Conservation (phyloP, 83 land plant species). For the Thuja plicata region DNA sequence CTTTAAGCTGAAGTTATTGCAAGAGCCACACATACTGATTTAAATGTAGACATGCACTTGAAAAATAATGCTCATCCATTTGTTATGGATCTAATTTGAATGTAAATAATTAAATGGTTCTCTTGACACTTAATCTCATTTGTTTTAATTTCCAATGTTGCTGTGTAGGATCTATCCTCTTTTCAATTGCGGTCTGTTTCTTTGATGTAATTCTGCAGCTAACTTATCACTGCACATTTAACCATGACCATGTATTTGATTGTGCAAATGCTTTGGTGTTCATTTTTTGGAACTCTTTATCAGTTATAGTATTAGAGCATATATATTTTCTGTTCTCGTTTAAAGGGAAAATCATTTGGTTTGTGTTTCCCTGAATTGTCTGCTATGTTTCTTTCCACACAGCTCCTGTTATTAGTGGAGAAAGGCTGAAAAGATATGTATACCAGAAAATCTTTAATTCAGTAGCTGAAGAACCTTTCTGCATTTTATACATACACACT, state of each 20-base stretch:
- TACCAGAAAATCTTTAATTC: constrained; percentile 55
- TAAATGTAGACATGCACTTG: neutral
- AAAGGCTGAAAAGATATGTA: constrained; percentile 69
- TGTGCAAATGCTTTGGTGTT: neutral
- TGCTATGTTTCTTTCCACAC: constrained; percentile 19
- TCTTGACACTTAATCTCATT: neutral
- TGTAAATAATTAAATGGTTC: too few species aligned
- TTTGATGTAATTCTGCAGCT: neutral
- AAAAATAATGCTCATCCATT: neutral
- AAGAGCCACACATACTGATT: too few species aligned
- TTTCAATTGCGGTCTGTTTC: neutral
- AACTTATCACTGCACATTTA: neutral
- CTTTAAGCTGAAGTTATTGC: neutral
- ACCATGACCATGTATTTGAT: neutral
- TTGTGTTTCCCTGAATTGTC: neutral
- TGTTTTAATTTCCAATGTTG: neutral
- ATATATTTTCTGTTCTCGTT: neutral
- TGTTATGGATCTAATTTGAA: neutral
- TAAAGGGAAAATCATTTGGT: neutral
- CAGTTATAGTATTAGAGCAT: neutral
- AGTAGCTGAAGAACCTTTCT: constrained; percentile 66
- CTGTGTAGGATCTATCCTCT: neutral
- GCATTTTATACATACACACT: constrained; percentile 83
- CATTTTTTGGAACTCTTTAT: neutral
- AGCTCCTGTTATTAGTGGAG: constrained; percentile 72